These are phyloP conservation scores for Malassezia brasiliensis DNA, from an alignment of 1,284 basidiomycete genomes.

Conservation along the genomic window DNA sequence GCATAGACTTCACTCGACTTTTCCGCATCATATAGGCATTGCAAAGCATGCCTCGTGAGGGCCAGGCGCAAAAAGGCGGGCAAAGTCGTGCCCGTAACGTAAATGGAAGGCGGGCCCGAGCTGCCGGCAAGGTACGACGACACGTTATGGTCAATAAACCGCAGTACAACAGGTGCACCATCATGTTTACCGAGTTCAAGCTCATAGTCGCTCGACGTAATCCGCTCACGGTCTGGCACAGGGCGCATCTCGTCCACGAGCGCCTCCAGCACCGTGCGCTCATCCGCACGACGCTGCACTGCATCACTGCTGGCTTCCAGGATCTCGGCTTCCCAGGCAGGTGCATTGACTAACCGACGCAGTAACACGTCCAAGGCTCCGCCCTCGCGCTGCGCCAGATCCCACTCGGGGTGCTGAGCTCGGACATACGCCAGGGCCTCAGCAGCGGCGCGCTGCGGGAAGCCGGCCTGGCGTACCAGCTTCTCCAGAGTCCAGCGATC, in stretches of 20 bases:
- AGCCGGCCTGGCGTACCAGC: slow-evolving; percentile 72
- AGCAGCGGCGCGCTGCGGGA: slow-evolving; percentile 64
- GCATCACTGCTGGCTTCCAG: background rate
- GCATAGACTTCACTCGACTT: slow-evolving; percentile 52
- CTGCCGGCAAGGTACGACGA: slow-evolving; percentile 48
- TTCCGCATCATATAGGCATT: slow-evolving; percentile 22
- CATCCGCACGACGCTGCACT: slow-evolving; percentile 52
- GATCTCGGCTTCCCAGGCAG: background rate
- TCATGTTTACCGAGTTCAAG: slow-evolving; percentile 32
- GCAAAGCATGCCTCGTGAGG: slow-evolving; percentile 56
- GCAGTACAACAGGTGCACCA: slow-evolving; percentile 56
- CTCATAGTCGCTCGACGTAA: slow-evolving; percentile 46
- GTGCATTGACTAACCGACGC: slow-evolving; percentile 6
- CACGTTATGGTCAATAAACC: slow-evolving; percentile 58
- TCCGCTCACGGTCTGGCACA: slow-evolving; percentile 26
- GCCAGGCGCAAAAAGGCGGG: slow-evolving; percentile 78
- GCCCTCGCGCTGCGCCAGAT: slow-evolving; percentile 19
- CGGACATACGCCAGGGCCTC: slow-evolving; percentile 49
- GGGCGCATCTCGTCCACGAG: slow-evolving; percentile 49
- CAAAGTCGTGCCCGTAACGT: slow-evolving; percentile 61
- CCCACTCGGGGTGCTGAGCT: background rate
- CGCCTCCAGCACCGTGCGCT: slow-evolving; percentile 58
- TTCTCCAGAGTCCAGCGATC: slow-evolving; percentile 73
- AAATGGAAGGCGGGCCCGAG: slow-evolving; percentile 60
- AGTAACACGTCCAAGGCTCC: slow-evolving; percentile 30